Conservation (phyloP, 768 basidiomycete genomes). For the Nidula microcarpa region DNA sequence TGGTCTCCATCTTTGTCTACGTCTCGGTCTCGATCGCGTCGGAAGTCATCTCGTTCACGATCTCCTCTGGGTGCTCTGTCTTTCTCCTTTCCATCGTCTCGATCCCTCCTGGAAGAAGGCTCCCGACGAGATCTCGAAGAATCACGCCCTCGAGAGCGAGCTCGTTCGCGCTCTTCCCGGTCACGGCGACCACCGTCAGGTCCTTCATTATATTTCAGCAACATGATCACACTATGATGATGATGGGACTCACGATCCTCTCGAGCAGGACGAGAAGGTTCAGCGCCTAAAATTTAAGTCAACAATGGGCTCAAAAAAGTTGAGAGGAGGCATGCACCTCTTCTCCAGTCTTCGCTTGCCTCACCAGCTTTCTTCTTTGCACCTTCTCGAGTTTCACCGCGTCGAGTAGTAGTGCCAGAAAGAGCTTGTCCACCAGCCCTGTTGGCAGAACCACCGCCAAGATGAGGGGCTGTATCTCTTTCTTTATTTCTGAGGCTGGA, state of each 20-base stretch:
- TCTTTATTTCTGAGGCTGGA: constrained; percentile 58
- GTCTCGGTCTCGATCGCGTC: constrained; percentile 31
- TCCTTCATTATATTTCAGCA: constrained; percentile 24
- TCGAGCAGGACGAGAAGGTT: constrained; percentile 46
- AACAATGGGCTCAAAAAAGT: constrained; percentile 5
- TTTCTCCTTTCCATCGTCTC: constrained; percentile 35
- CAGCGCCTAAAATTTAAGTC: constrained; percentile 31
- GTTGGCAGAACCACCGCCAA: constrained; percentile 39
- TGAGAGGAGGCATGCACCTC: constrained; percentile 49
- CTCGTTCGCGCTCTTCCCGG: constrained; percentile 61
- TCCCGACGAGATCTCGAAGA: constrained; percentile 62
- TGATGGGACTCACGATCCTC: constrained; percentile 54
- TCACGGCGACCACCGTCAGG: constrained; percentile 53
- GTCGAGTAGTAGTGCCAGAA: constrained; percentile 40
- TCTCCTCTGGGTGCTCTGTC: constrained; percentile 28
- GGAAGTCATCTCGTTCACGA: constrained; percentile 27
- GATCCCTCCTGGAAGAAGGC: constrained; percentile 45
- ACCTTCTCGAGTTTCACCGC: constrained; percentile 56
- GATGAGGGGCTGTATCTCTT: constrained; percentile 63
- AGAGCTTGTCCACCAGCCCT: constrained; percentile 30
- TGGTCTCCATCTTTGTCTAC: constrained; percentile 45
- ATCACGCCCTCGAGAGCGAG: constrained; percentile 62
- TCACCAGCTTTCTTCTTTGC: constrained; percentile 71
- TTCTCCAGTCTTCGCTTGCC: constrained; percentile 79
- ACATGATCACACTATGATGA: too few relatives aligned